A percentile compares a stretch with the other conserved stretches of the same genome.
phyloP scores from a whole-genome alignment of 202 grass and related monocot species.

The Setaria italica region DNA sequence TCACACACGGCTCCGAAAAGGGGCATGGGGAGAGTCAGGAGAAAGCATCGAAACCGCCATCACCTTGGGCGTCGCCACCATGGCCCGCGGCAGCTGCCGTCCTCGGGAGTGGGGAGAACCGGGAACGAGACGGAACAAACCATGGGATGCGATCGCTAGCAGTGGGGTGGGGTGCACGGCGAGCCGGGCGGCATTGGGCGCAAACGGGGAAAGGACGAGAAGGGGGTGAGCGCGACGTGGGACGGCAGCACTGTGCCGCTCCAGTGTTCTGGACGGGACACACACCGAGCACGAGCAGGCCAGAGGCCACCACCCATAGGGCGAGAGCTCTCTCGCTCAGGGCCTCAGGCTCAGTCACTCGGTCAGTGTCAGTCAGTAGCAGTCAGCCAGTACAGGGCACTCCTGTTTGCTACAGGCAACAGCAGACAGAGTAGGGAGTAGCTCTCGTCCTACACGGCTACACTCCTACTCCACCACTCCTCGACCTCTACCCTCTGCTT shows the following conservation, averaged over 20 bases:
- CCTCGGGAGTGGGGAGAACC: constrained; percentile 28
- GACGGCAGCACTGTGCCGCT: neutral
- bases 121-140: neutral
- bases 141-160: too few relatives aligned
- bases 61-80: neutral
- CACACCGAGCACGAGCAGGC: neutral
- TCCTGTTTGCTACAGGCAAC: neutral
- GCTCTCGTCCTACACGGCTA: too few relatives aligned
- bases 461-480: too few relatives aligned
- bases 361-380: neutral
- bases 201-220: constrained; percentile 28
- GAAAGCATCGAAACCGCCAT: constrained; percentile 22
- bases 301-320: neutral
- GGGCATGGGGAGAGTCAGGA: neutral
- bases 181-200: neutral
- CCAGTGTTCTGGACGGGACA: too few relatives aligned
- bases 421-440: neutral
- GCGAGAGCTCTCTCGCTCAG: neutral
- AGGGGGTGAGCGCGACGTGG: neutral
- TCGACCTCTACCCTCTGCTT: neutral
- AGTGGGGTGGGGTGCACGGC: neutral
- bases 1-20: constrained; percentile 6
- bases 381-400: neutral
- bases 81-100: neutral
- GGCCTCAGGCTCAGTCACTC: neutral